Evolutionary conservation across 495 filamentous ascomycete genomes (phyloP).

Genomic region (Coniosporium apollinis): DNA sequence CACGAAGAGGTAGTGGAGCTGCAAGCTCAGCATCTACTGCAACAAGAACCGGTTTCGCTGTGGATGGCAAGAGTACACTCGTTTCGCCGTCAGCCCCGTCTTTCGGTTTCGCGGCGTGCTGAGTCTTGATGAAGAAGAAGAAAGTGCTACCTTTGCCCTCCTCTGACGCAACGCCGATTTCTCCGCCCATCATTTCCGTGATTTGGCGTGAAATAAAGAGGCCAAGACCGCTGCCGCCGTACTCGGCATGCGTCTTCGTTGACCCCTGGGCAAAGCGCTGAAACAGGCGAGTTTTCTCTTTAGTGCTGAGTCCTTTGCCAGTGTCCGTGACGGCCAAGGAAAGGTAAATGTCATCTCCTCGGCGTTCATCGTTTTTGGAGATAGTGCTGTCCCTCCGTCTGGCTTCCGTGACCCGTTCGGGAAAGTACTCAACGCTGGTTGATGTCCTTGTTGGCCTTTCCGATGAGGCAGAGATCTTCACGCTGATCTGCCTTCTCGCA

Average conservation of each 20-base stretch:
- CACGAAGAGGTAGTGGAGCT: background rate
- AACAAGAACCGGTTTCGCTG: background rate
- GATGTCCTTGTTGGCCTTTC: slow-evolving; percentile 18
- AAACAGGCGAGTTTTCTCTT: slow-evolving; percentile 19
- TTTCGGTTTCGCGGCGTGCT: background rate
- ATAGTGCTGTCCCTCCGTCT: slow-evolving; percentile 8
- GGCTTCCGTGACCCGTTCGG: too few relatives aligned
- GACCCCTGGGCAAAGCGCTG: slow-evolving; percentile 22
- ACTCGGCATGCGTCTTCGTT: slow-evolving; percentile 21
- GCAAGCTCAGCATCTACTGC: background rate
- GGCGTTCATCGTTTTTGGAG: slow-evolving; percentile 15
- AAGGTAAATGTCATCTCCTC: slow-evolving; percentile 20
- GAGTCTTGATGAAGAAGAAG: slow-evolving; percentile 21
- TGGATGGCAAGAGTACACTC: background rate
- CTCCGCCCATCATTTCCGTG: slow-evolving; percentile 23
- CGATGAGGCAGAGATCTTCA: slow-evolving; percentile 15
- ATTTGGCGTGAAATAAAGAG: slow-evolving; percentile 24
- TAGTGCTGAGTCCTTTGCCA: slow-evolving; percentile 19
- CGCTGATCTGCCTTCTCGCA: slow-evolving; percentile 15
- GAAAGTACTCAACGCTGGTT: slow-evolving; percentile 21
- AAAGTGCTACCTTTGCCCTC: slow-evolving; percentile 21
- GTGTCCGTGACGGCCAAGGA: slow-evolving; percentile 24
- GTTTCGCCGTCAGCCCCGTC: background rate
- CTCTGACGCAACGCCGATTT: slow-evolving; percentile 22
- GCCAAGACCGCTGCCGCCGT: slow-evolving; percentile 24